Conservation (phyloP, 768 basidiomycete species). For the Lactifluus volemus region DNA sequence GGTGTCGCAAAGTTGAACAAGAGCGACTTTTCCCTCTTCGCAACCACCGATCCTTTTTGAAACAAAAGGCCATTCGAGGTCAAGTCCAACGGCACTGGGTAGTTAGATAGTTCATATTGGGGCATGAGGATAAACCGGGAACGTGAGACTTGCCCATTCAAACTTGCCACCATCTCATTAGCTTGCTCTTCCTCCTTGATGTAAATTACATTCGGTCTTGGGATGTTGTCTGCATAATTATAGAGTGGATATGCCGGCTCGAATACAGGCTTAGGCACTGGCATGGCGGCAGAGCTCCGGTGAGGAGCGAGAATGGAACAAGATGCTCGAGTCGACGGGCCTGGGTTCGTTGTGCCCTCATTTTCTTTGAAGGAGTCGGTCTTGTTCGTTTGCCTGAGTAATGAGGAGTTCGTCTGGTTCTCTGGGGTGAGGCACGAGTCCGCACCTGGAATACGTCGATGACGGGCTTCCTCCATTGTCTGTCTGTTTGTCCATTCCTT, state of each 20-base stretch:
- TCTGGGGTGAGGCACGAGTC: too few relatives aligned
- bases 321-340: neutral
- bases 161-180: slow-evolving; percentile 29
- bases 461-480: too few relatives aligned
- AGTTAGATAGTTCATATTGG: neutral
- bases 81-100: slow-evolving; percentile 40
- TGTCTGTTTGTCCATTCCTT: too few relatives aligned
- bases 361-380: slow-evolving; percentile 2
- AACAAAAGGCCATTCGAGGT: slow-evolving; percentile 41
- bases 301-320: neutral
- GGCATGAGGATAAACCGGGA: neutral
- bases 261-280: neutral
- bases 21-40: slow-evolving; percentile 31
- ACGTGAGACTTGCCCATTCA: slow-evolving; percentile 30
- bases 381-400: neutral
- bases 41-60: slow-evolving; percentile 22
- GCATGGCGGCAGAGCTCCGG: neutral
- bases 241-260: slow-evolving; percentile 26
- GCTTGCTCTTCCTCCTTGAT: slow-evolving; percentile 35
- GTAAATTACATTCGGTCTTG: slow-evolving; percentile 32
- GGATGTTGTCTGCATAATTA: slow-evolving; percentile 30
- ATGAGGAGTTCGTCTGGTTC: too few relatives aligned
- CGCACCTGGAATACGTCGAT: too few relatives aligned
- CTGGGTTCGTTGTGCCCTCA: neutral
- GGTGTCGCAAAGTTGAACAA: slow-evolving; percentile 39